Evolutionary conservation across 2,329 filamentous ascomycete genomes (phyloP).

Genomic region (Colletotrichum zoysiae): DNA sequence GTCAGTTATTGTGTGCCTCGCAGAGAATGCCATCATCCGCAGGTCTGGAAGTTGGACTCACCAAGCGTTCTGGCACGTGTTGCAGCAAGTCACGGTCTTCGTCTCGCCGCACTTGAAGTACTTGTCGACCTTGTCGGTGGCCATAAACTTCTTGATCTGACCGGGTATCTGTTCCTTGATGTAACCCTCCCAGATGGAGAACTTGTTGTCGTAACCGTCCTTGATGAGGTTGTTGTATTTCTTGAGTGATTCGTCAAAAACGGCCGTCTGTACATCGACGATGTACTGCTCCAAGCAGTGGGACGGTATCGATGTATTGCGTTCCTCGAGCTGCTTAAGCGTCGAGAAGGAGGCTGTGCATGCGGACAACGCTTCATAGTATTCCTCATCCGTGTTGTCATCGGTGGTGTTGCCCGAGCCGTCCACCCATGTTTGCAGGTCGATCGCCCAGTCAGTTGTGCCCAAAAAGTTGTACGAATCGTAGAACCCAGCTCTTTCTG

Average conservation of each 20-base stretch:
- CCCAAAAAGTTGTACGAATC: background rate
- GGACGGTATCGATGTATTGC: constrained; percentile 1
- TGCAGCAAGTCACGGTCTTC: constrained; percentile 23
- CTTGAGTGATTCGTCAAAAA: constrained; percentile 22
- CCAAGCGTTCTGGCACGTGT: constrained; percentile 6
- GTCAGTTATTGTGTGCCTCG: background rate
- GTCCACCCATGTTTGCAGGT: constrained; percentile 12
- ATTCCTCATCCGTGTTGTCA: constrained; percentile 2
- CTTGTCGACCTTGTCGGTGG: constrained; percentile 30
- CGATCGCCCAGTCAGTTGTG: constrained; percentile 27
- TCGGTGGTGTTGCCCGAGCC: background rate
- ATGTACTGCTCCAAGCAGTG: constrained; percentile 25
- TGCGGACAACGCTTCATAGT: background rate
- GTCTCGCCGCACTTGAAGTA: constrained; percentile 41
- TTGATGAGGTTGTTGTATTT: constrained; percentile 37
- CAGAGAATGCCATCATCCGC: background rate
- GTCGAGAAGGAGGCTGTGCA: constrained; percentile 7
- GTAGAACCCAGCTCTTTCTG: constrained; percentile 37
- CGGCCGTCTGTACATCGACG: constrained; percentile 14
- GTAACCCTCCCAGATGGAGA: constrained; percentile 27
- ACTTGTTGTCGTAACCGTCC: constrained; percentile 42
- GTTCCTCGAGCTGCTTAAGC: constrained; percentile 3
- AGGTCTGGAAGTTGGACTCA: background rate
- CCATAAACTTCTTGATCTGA: constrained; percentile 38
- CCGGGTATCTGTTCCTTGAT: constrained; percentile 27